A percentile compares a stretch with the other conserved stretches of the same genome.
Evolutionary conservation across 768 basidiomycete genomes (phyloP).

Genomic region (Mycena amicta): DNA sequence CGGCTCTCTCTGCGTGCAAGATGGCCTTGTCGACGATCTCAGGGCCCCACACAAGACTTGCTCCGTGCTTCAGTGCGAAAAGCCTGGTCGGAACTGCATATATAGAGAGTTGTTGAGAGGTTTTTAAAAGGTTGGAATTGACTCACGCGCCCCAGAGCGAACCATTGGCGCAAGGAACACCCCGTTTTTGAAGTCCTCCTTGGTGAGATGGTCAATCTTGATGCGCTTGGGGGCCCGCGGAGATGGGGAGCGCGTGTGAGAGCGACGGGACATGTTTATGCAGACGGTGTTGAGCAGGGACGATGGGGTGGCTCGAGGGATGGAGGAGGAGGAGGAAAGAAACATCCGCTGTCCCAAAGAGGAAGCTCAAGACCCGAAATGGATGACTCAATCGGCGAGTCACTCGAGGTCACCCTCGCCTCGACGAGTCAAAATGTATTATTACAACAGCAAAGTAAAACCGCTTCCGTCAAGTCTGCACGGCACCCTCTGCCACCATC

Average conservation of each 20-base stretch:
- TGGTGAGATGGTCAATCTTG: constrained; percentile 59
- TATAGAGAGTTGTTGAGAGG: constrained; percentile 19
- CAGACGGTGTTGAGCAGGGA: not conserved
- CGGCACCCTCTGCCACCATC: constrained; percentile 2
- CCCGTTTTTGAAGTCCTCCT: constrained; percentile 83
- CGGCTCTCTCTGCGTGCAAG: constrained; percentile 76
- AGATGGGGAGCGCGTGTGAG: constrained; percentile 49
- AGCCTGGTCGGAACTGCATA: constrained; percentile 79
- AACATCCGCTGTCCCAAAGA: not conserved
- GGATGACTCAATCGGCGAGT: not conserved
- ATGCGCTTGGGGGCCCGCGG: constrained; percentile 56
- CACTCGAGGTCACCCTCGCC: not conserved
- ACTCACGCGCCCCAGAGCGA: constrained; percentile 84
- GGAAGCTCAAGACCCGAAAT: not conserved
- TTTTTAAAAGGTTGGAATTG: constrained; percentile 10
- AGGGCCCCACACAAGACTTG: constrained; percentile 93
- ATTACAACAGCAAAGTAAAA: constrained; percentile 2
- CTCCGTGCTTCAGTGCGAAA: constrained; percentile 89
- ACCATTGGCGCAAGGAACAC: constrained; percentile 99
- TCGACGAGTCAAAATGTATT: not conserved
- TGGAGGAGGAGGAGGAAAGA: not conserved
- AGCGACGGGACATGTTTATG: constrained; percentile 53
- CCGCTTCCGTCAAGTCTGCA: constrained; percentile 23
- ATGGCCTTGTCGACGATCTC: constrained; percentile 98
- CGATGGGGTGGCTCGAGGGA: not conserved